A percentile compares a stretch with the other conserved stretches of the same genome.
Conservation (phyloP, 2,329 filamentous ascomycete genomes). For the Colletotrichum sp. region DNA sequence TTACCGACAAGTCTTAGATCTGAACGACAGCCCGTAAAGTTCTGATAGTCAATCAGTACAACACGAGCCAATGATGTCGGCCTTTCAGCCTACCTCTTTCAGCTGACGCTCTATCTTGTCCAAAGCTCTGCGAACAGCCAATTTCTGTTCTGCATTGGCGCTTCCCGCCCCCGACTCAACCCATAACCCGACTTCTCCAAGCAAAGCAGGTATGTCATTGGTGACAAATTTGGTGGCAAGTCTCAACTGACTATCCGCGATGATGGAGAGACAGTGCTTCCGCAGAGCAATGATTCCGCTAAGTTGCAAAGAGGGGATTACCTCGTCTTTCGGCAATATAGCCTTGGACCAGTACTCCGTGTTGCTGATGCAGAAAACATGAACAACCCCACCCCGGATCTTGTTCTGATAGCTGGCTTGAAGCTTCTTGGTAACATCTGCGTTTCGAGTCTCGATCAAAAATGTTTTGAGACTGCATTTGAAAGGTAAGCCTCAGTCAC, state of each 20-base stretch:
- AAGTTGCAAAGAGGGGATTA: conserved; percentile 37
- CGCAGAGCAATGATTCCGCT: conserved; percentile 47
- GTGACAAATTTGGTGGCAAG: conserved; percentile 40
- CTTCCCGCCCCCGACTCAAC: conserved; percentile 44
- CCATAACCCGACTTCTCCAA: conserved; percentile 47
- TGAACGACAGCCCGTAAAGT: not conserved
- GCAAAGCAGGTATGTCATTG: conserved; percentile 42
- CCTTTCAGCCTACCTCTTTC: conserved; percentile 29
- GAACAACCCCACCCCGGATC: conserved; percentile 25
- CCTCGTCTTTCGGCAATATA: conserved; percentile 21
- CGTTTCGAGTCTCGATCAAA: conserved; percentile 43
- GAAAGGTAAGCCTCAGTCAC: not conserved
- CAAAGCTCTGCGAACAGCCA: conserved; percentile 33
- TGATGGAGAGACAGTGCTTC: conserved; percentile 47
- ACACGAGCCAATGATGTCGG: not conserved
- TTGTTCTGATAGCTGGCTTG: not conserved
- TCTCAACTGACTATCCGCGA: conserved; percentile 44
- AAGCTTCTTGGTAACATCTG: not conserved
- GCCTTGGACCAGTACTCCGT: conserved; percentile 43
- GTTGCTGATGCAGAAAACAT: conserved; percentile 51
- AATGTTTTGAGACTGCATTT: conserved; percentile 32
- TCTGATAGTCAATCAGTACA: not conserved
- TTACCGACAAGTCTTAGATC: not conserved
- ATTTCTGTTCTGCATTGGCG: conserved; percentile 38
- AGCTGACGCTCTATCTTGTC: conserved; percentile 33